Percentiles rank a stretch among this genome's conserved stretches.
These are phyloP conservation scores for Colletotrichum somersetense DNA, from an alignment of 2,329 filamentous ascomycete genomes.

Conservation along the genomic window DNA sequence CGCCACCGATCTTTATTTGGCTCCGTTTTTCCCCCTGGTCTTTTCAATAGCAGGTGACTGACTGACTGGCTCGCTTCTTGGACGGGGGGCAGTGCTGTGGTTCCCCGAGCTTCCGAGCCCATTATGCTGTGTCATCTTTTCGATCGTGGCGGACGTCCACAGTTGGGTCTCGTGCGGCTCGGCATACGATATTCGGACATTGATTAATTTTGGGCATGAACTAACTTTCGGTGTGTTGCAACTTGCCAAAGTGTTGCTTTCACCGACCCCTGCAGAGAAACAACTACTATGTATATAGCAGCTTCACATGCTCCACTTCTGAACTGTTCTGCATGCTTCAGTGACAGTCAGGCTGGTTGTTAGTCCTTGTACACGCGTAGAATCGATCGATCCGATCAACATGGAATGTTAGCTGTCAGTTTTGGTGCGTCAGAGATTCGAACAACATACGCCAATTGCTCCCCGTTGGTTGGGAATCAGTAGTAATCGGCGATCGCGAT, in stretches of 20 bases:
- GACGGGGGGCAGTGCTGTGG: background rate
- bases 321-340: background rate
- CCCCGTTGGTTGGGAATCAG: no score
- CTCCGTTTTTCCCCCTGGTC: background rate
- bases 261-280: background rate
- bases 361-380: background rate
- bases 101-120: slow-evolving; percentile 3
- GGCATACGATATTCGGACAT: background rate
- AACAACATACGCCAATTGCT: background rate
- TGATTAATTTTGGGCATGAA: background rate
- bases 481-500: background rate
- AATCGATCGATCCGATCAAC: background rate
- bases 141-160: no score
- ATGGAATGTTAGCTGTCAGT: background rate
- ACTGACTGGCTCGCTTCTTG: background rate
- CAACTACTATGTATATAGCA: no score
- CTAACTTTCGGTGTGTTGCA: background rate
- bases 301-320: background rate
- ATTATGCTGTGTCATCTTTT: background rate
- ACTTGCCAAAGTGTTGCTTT: background rate
- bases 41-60: slow-evolving; percentile 4
- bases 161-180: no score
- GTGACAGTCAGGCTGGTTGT: no score
- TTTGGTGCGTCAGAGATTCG: background rate
- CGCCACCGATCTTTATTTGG: slow-evolving; percentile 2